Base-by-base conservation (phyloP, 768 basidiomycete species). In the Dioszegia crocea region DNA sequence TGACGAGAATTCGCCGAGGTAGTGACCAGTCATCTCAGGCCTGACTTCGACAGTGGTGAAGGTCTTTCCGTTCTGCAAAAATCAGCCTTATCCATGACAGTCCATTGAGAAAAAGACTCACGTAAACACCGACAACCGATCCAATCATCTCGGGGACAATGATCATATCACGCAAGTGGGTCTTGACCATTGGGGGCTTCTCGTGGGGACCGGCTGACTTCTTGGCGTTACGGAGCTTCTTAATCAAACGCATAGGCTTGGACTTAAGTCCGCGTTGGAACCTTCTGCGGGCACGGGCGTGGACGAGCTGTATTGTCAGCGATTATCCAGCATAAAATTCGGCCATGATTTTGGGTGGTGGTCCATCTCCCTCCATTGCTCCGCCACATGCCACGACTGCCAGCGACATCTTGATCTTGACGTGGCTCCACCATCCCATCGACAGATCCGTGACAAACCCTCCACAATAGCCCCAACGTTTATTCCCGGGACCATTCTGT, bases 91-190 rank as follows among this genome's bases (percentile, higher is more conserved):
- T n/a, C n/a, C n/a, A n/a, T n/a, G n/a, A n/a, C n/a, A n/a, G n/a
- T n/a, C n/a, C n/a, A n/a, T n/a, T n/a, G n/a, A n/a, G n/a, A n/a
- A n/a, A n/a, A n/a, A n/a, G n/a, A 73, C 74, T 62, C 68, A 75
- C 74, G 86, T 99, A 98, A 77, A 98, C 94, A 63, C 96, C 96
- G 64, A 97, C 86, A 67, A 98, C 90, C 73, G 86, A 88, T 62
- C 96, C 96, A 80, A 99, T 97, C 96, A 99, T 98, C 83, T 99
- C 96, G 49, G 96, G 96, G 60, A 99, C 96, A 80, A 99, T 87
- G 80, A 98, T 94, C 96, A 99, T 98, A 81, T 98, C 87, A 74
- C 96, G 91, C 71, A 99, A 83, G 80, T 99, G 96, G 58, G 96
- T 99, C 85, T 98, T 99, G 76, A 99, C 94, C 70, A 92, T 89